Evolutionary conservation across 768 basidiomycete species (phyloP).

Genomic region (Baorangia bicolor): DNA sequence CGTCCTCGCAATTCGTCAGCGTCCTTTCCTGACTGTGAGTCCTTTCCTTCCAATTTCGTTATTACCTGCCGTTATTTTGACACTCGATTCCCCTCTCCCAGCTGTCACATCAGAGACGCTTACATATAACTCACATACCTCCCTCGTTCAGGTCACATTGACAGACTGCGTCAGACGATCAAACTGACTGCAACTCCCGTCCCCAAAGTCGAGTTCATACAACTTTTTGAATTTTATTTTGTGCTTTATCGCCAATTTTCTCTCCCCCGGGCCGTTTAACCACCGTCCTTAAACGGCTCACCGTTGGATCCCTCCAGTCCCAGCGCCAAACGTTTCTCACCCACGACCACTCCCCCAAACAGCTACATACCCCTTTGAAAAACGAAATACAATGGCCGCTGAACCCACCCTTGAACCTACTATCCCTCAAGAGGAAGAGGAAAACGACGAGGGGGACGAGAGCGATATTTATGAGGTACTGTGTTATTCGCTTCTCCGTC

Average conservation of each 20-base stretch:
- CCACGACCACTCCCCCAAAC: not conserved
- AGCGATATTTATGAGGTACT: slow-evolving; percentile 31
- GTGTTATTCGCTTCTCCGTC: not conserved
- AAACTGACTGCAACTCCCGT: not conserved
- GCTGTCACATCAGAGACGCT: slow-evolving; percentile 4
- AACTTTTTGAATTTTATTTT: not conserved
- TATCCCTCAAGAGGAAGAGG: not conserved
- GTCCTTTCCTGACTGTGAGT: slow-evolving; percentile 10
- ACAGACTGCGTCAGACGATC: slow-evolving; percentile 1
- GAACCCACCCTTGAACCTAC: slow-evolving; percentile 18
- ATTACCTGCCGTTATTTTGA: slow-evolving; percentile 17
- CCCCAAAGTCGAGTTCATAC: not conserved
- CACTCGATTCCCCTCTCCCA: not conserved
- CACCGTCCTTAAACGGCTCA: slow-evolving; percentile 10
- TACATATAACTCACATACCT: slow-evolving; percentile 3
- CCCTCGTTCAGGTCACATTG: slow-evolving; percentile 3
- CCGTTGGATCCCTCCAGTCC: not conserved
- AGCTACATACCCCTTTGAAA: not conserved
- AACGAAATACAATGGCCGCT: slow-evolving; percentile 19
- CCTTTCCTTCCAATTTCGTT: slow-evolving; percentile 10
- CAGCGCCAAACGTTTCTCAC: slow-evolving; percentile 8
- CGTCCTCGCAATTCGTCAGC: slow-evolving; percentile 23
- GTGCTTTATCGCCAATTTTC: not conserved
- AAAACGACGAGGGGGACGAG: slow-evolving; percentile 24
- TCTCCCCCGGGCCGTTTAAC: slow-evolving; percentile 11